Percentiles rank a stretch among this genome's conserved stretches.
Conservation (phyloP, 352 stramenopile species). For the Globisporangium uncinulatum region DNA sequence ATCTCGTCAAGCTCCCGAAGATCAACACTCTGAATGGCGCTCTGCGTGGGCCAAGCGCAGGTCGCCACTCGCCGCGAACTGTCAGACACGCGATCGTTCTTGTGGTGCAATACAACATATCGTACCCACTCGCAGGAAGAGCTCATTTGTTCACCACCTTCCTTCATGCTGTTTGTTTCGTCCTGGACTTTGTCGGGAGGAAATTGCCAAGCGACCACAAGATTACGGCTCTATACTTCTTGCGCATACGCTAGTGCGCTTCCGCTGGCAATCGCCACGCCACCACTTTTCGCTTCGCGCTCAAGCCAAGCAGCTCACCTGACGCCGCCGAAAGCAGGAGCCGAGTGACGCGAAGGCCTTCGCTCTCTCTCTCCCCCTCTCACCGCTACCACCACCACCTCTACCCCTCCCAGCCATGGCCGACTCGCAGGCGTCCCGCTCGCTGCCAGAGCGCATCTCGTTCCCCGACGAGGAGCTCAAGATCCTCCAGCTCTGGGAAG, state of each 20-base stretch:
- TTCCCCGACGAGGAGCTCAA: constrained; percentile 82
- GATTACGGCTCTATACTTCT: constrained; percentile 5
- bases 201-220: constrained; percentile 4
- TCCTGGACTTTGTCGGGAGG: constrained; percentile 1
- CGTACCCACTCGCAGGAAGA: too few species aligned
- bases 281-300: background rate
- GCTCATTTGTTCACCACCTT: background rate
- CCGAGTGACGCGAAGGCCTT: background rate
- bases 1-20: too few species aligned
- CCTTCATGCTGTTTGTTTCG: background rate
- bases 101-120: background rate
- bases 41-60: too few species aligned
- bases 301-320: background rate
- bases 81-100: background rate
- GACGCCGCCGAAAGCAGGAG: background rate
- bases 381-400: background rate
- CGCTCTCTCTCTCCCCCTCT: background rate
- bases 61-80: too few species aligned
- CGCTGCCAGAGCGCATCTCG: constrained; percentile 82
- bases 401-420: constrained; percentile 1
- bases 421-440: constrained; percentile 33
- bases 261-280: background rate
- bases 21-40: too few species aligned
- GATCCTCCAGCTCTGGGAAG: constrained; percentile 74
- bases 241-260: background rate